Percentiles rank a stretch among this genome's conserved stretches.
Evolutionary conservation across 2,329 filamentous ascomycete genomes (phyloP).

Genomic region (Elsinoe ampelina): DNA sequence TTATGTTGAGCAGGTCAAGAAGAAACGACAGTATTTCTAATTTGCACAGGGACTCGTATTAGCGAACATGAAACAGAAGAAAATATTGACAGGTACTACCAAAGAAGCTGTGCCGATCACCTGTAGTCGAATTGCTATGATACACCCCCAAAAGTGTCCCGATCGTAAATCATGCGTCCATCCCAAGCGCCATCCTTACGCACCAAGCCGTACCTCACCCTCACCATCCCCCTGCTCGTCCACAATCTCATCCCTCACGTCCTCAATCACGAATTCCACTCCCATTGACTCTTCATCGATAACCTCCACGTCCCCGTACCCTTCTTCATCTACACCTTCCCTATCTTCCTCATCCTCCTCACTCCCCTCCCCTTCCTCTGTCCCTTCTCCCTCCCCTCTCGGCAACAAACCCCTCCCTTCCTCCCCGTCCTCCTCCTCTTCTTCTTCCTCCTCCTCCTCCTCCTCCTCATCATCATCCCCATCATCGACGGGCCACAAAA

Average conservation of each 20-base stretch:
- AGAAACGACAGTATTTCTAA: too few relatives aligned
- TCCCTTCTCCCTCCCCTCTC: background rate
- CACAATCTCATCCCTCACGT: background rate
- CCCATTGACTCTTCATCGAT: constrained; percentile 8
- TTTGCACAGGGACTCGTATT: too few relatives aligned
- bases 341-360: background rate
- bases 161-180: background rate
- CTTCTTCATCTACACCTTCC: constrained; percentile 1
- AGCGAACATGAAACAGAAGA: background rate
- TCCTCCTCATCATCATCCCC: constrained; percentile 14
- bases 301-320: constrained; percentile 9
- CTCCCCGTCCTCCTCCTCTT: constrained; percentile 12
- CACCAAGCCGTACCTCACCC: background rate
- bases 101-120: background rate
- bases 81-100: too few relatives aligned
- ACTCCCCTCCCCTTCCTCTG: background rate
- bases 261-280: constrained; percentile 10
- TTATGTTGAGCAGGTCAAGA: too few relatives aligned
- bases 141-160: background rate
- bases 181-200: background rate
- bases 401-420: background rate
- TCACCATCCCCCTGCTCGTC: background rate
- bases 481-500: background rate
- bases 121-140: background rate
- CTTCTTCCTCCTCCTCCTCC: constrained; percentile 11